Percentiles rank a stretch among this genome's conserved stretches.
These are phyloP conservation scores for Blakeslea trispora DNA, from an alignment of 371 early-diverging fungal species.

Conservation along the genomic window DNA sequence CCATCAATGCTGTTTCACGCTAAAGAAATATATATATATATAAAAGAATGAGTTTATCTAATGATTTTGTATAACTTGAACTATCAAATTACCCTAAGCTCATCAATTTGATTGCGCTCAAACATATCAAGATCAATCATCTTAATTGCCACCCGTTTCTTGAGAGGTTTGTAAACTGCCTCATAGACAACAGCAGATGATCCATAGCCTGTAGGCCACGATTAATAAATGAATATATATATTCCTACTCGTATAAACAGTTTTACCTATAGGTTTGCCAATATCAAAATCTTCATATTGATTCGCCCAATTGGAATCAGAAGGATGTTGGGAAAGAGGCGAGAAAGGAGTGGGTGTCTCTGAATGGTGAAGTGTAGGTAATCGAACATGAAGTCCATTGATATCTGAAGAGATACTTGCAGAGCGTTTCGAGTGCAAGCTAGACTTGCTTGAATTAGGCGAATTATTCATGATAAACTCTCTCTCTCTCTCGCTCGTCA, in stretches of 20 bases:
- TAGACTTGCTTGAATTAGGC: background rate
- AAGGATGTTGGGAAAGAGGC: constrained; percentile 13
- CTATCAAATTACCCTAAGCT: constrained; percentile 85
- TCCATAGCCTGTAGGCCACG: constrained; percentile 91
- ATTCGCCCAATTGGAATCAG: constrained; percentile 37
- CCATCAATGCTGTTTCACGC: constrained; percentile 89
- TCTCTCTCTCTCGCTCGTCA: too few relatives aligned
- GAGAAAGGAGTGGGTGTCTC: constrained; percentile 14
- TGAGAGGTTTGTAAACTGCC: constrained; percentile 75
- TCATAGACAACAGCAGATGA: constrained; percentile 87
- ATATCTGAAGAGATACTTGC: constrained; percentile 16
- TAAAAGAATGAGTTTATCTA: too few relatives aligned
- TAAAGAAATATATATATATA: constrained; percentile 28
- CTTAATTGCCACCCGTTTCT: constrained; percentile 79
- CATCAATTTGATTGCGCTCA: constrained; percentile 93
- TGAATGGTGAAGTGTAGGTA: constrained; percentile 20
- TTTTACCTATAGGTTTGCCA: constrained; percentile 40
- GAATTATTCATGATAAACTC: background rate
- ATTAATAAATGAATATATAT: too few relatives aligned
- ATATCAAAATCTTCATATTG: constrained; percentile 51
- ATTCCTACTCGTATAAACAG: too few relatives aligned
- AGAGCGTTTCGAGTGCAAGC: constrained; percentile 14
- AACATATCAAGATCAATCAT: constrained; percentile 92
- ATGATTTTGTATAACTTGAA: too few relatives aligned
- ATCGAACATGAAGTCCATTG: constrained; percentile 21